Base-by-base conservation (phyloP, 225 moss, liverwort and hornwort genomes). In the Physcomitrellopsis africana region DNA sequence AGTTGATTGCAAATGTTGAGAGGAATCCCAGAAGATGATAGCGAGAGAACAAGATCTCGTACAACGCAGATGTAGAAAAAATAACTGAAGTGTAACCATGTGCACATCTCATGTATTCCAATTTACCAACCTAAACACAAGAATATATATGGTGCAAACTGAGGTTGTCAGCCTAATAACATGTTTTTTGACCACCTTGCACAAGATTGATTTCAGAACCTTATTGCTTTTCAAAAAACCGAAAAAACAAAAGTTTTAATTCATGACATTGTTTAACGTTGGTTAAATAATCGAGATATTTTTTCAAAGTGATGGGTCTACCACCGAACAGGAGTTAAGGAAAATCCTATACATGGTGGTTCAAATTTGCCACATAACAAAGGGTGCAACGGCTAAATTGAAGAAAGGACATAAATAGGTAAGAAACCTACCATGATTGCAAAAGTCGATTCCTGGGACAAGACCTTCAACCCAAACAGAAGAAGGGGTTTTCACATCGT, bases 371-470 rank as follows among this genome's bases (percentile, higher is more conserved):
- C 42, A 48, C 43, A 61, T 45, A 11, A 44, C 16, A 51, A 76
- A 32, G 64, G 56, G 57, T 14, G 47, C 60, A 59, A 69, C 54
- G 43, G 59, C 63, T 23, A 51, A 77, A 68, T 22, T 19, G 42
- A 70, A 69, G 51, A 77, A 24, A 73, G 41, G 18, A 65, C 58
- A 49, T 13, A 66, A 66, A 58, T 16, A 53, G 52, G 20, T 29
- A 15, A 65, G 51, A 55, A 70, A 69, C 80, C 45, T 72, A 97
- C 97, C 94, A 88, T 97, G 97, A 83, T 97, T 94, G 82, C 97
- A 97, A 69, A 94, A 90, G 85, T 97, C 97, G 45, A 97, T 93
- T 80, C 97, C 97, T 59, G 97, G 97, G 67, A 94, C 91, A 79
- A 97, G 86, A 18, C 92, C 94, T 81, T 97, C 97, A 76, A 97